phyloP scores from a whole-genome alignment of 1,284 basidiomycete genomes.

The Apiotrichum gamsii region DNA sequence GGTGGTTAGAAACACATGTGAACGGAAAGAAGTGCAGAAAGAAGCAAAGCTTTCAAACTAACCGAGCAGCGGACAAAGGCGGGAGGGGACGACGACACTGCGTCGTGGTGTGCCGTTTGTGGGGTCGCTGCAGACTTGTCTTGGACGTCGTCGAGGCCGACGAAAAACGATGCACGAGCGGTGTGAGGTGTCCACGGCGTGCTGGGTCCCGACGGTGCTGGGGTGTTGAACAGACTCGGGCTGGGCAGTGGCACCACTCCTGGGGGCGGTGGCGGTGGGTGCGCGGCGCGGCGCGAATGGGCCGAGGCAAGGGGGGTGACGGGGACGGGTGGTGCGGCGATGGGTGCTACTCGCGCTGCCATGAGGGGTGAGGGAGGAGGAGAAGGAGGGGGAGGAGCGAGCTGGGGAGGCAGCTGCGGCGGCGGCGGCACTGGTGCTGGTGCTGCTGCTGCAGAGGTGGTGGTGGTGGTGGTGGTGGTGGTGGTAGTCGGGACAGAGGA shows the following conservation, averaged over 20 bases:
- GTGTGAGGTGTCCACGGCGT: neutral
- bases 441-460: neutral
- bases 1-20: neutral
- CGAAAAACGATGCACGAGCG: neutral
- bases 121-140: too few species aligned
- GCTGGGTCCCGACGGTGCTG: neutral
- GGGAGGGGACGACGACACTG: neutral
- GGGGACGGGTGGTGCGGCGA: neutral
- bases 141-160: slow-evolving; percentile 1
- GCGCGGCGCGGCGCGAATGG: neutral
- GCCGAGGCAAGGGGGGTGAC: neutral
- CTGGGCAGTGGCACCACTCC: too few species aligned
- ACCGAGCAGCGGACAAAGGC: slow-evolving; percentile 10
- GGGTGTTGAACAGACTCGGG: too few species aligned
- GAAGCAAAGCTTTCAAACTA: neutral
- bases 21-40: too few species aligned
- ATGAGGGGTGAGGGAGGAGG: neutral
- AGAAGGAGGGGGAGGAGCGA: neutral
- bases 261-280: neutral
- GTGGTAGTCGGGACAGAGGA: neutral
- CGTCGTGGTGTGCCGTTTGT: too few species aligned
- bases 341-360: neutral
- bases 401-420: neutral
- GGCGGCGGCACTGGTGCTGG: neutral
- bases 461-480: neutral